Percentiles rank a stretch among this genome's conserved stretches.
Conservation (phyloP, 768 basidiomycete genomes). For the Psilocybe azurescens region DNA sequence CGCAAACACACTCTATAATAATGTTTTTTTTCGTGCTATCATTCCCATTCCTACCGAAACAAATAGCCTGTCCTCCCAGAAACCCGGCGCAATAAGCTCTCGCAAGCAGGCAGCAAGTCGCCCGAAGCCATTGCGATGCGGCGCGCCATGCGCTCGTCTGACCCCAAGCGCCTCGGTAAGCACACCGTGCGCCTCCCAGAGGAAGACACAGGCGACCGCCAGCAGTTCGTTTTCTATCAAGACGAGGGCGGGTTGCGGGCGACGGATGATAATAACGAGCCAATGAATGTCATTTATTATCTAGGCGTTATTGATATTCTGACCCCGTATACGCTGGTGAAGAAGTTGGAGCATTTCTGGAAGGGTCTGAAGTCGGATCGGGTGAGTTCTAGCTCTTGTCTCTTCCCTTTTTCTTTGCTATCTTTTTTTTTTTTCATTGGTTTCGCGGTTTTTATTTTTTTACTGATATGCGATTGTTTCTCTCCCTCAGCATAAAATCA, state of each 20-base stretch:
- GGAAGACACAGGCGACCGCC: slow-evolving; percentile 64
- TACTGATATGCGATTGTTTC: neutral
- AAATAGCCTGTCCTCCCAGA: slow-evolving; percentile 74
- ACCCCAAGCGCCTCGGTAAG: slow-evolving; percentile 70
- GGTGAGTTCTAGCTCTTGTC: slow-evolving; percentile 52
- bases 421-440: slow-evolving; percentile 1
- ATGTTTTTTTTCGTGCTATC: neutral
- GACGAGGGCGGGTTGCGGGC: slow-evolving; percentile 94
- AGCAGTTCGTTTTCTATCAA: slow-evolving; percentile 92
- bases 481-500: slow-evolving; percentile 83
- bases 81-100: slow-evolving; percentile 62
- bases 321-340: slow-evolving; percentile 81
- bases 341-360: slow-evolving; percentile 90
- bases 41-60: neutral
- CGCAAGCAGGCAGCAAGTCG: slow-evolving; percentile 55
- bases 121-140: slow-evolving; percentile 86
- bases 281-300: slow-evolving; percentile 85
- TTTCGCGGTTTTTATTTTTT: neutral
- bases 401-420: slow-evolving; percentile 3
- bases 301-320: slow-evolving; percentile 96
- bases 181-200: slow-evolving; percentile 59
- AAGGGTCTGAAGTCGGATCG: slow-evolving; percentile 85
- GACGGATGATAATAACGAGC: slow-evolving; percentile 83
- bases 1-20: neutral
- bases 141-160: slow-evolving; percentile 83